Base-by-base conservation (phyloP, 208 protist species). In the Strigomonas galati region DNA sequence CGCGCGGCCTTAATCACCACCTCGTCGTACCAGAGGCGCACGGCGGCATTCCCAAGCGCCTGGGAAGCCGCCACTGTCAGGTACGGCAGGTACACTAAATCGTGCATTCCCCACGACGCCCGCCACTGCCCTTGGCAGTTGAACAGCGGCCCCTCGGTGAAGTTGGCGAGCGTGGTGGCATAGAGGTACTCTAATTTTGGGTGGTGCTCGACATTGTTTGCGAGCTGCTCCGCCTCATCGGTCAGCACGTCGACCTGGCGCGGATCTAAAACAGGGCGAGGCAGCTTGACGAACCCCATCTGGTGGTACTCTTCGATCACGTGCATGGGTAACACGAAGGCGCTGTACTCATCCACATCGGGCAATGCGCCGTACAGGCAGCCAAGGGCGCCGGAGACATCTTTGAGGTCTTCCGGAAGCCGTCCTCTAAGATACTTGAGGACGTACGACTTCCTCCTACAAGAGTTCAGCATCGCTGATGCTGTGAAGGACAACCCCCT, bases 11-110 rank as follows among this genome's bases (percentile, higher is more conserved):
- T 94, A 74, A 79, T 91, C 70, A 80, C 85, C 44, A 88, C 86
- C 65, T 94, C 89, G 57, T 94, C 89, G 67, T 94, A 92, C 82
- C 85, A 92, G 48, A 94, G 71, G 7, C 82, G 89, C 64, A 94
- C 81, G 6, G 85, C 78, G 0, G 72, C 74, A 63, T 94, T 94
- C 43, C 84, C 81, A 1, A 94, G 73, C 62, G 85, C 72, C 66
- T 94, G 89, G 27, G 80, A 94, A 31, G 84, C 85, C 3, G 89
- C 84, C 15, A 92, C 89, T 63, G 85, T 91, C 19, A 94, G 69
- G 14, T 73, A 85, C 5, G 89, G 89, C 37, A 91, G 68, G 67
- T 89, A 91, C 53, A 94, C 80, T 31, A 94, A 77, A 56, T 94
- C 89, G 65, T 94, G 89, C 85, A 94, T 89, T 0, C 83, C 85